A percentile compares a stretch with the other conserved stretches of the same genome.
Conservation (phyloP, 495 filamentous ascomycete genomes). For the Penicillium pancosmium region DNA sequence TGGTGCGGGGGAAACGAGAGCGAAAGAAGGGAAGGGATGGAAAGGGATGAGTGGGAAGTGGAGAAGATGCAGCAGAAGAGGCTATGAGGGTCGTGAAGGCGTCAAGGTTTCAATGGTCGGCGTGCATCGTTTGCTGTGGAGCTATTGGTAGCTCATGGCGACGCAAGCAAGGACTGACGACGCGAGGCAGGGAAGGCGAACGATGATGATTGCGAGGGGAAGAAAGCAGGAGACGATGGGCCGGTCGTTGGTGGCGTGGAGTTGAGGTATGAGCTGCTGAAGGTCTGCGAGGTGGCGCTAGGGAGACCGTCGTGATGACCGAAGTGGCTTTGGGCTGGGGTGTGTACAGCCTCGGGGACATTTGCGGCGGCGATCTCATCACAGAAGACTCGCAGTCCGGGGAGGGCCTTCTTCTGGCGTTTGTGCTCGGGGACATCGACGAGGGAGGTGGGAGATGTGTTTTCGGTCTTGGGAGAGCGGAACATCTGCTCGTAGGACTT, state of each 20-base stretch:
- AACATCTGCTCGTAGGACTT: constrained; percentile 49
- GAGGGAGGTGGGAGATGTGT: constrained; percentile 31
- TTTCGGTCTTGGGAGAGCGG: constrained; percentile 43
- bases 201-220: constrained; percentile 29
- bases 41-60: background rate
- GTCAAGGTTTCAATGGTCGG: constrained; percentile 25
- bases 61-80: background rate
- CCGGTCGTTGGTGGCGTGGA: constrained; percentile 41
- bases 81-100: constrained; percentile 19
- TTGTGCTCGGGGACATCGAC: constrained; percentile 35
- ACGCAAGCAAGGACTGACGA: constrained; percentile 36
- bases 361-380: constrained; percentile 37
- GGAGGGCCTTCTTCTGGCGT: constrained; percentile 40
- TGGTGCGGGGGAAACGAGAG: constrained; percentile 13
- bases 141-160: constrained; percentile 22
- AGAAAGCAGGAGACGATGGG: constrained; percentile 45
- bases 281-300: constrained; percentile 36
- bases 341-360: constrained; percentile 24
- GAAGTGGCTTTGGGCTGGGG: constrained; percentile 2
- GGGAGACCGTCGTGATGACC: constrained; percentile 27
- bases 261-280: constrained; percentile 34
- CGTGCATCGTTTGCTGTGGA: constrained; percentile 10
- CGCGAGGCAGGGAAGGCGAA: constrained; percentile 36
- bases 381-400: constrained; percentile 45
- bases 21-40: background rate